Evolutionary conservation across 768 basidiomycete species (phyloP), one percentile per base, ranked within the genome.

Genomic region (Calvatia gigantea): DNA sequence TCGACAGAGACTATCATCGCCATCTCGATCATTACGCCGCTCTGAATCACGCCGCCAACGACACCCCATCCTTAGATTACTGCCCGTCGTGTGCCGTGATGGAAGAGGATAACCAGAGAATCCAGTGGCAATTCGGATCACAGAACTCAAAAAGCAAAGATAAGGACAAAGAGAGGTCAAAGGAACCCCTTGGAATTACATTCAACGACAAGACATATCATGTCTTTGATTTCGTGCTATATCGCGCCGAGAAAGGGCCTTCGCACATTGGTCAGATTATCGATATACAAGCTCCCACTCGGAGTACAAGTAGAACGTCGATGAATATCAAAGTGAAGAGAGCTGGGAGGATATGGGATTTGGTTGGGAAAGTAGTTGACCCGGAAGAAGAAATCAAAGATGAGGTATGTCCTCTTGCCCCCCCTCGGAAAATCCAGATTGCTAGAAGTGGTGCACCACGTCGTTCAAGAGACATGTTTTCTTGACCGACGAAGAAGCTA

Each of bases 141-240:
- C 58, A 58, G 60, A 15, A 56, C 62, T n/a, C 64, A 69, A 4
- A 32, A 47, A 19, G 29, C 31, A 9, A 37, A 5, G 14, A 60
- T 1, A 65, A 58, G 27, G 61, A 78, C n/a, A 69, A 66, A n/a
- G 67, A 70, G 11, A 59, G n/a, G n/a, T n/a, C n/a, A n/a, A n/a
- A 64, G 0, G 35, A 64, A n/a, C 65, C 64, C 0, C 47, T 58
- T 11, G 55, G 60, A 0, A 67, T 67, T 17, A 86, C 82, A 0
- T 56, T 88, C 23, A 66, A 67, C 8, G 81, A 80, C 0, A 60
- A 70, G 1, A 68, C 67, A 0, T 91, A 84, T 58, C 90, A 92
- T 51, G 46, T 72, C 0, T 68, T 82, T 39, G 89, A 91, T 33
- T 88, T 80, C 58, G 80, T 82, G 4, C 69, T 84, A 4, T 78